Percentiles rank a stretch among this genome's conserved stretches.
These are phyloP conservation scores for Arxiozyma slooffiae DNA, from an alignment of 1,139 yeast species.

Conservation along the genomic window DNA sequence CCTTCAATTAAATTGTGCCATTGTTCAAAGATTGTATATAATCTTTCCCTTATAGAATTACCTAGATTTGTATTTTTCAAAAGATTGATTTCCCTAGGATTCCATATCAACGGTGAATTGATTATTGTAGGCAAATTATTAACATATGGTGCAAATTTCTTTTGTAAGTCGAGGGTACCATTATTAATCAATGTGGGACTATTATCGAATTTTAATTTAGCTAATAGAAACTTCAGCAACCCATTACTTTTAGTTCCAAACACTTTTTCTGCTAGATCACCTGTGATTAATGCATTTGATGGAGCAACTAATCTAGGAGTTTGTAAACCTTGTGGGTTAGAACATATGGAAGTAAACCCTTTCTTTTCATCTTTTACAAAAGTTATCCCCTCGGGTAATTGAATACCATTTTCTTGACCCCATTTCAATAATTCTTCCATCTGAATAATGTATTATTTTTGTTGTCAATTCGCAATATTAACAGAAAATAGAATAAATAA, in stretches of 20 bases:
- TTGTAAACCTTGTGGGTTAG: conserved; percentile 17
- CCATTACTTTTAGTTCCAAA: conserved; percentile 33
- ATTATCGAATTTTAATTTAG: conserved; percentile 34
- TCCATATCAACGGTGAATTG: conserved; percentile 60
- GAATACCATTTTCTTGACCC: conserved; percentile 44
- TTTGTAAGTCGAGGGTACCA: conserved; percentile 8
- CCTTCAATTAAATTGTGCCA: conserved; percentile 22
- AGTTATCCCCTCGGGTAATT: conserved; percentile 29
- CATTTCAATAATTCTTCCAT: conserved; percentile 30
- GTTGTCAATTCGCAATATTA: not conserved
- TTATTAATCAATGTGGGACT: conserved; percentile 12
- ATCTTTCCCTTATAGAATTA: conserved; percentile 29
- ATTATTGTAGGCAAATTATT: conserved; percentile 46
- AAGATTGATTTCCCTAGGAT: conserved; percentile 39
- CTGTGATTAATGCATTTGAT: conserved; percentile 33
- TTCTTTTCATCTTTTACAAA: conserved; percentile 22
- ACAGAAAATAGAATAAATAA: no score
- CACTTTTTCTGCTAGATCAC: conserved; percentile 35
- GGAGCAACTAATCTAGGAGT: conserved; percentile 34
- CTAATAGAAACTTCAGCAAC: conserved; percentile 41
- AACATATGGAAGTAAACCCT: conserved; percentile 21
- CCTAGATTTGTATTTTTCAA: conserved; percentile 54
- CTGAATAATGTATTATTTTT: no score
- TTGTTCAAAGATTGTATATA: conserved; percentile 28
- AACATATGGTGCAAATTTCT: conserved; percentile 42